Percentiles rank a stretch among this genome's conserved stretches.
Conservation (phyloP, 306 rosid species). For the Lablab purpureus region DNA sequence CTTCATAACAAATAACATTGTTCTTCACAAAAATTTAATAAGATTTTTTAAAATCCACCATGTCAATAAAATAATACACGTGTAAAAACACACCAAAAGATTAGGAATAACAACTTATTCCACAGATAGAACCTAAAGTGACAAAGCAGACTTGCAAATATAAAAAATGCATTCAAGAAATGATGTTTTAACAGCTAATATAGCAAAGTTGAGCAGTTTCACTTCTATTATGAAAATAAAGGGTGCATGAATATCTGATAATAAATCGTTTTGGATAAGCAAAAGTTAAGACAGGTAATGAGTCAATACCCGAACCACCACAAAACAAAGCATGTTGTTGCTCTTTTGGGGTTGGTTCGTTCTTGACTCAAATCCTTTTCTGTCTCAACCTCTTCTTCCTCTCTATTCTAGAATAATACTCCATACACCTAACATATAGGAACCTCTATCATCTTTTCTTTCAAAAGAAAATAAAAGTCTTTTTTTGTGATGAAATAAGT, state of each 20-base stretch:
- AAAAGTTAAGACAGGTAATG: constrained; percentile 48
- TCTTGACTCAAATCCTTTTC: constrained; percentile 76
- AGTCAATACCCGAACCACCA: constrained; percentile 98
- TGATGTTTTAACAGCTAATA: background rate
- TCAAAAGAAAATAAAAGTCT: background rate
- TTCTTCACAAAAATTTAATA: background rate
- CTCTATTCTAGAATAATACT: constrained; percentile 40
- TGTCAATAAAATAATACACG: background rate
- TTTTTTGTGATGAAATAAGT: background rate
- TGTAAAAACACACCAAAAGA: background rate
- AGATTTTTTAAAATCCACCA: background rate
- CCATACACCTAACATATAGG: constrained; percentile 32
- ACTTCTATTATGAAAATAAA: background rate
- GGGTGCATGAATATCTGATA: background rate
- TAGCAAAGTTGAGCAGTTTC: constrained; percentile 3
- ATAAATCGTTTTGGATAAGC: background rate
- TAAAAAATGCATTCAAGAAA: background rate
- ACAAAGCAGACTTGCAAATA: background rate
- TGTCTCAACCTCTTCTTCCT: constrained; percentile 38
- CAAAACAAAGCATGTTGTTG: constrained; percentile 1
- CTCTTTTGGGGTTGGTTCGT: constrained; percentile 83
- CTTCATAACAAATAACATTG: background rate
- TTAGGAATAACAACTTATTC: background rate
- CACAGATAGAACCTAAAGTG: background rate
- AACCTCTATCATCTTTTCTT: background rate